These are phyloP conservation scores for Eucalyptus regnans DNA, from an alignment of 345 rosid genomes.

Conservation along the genomic window DNA sequence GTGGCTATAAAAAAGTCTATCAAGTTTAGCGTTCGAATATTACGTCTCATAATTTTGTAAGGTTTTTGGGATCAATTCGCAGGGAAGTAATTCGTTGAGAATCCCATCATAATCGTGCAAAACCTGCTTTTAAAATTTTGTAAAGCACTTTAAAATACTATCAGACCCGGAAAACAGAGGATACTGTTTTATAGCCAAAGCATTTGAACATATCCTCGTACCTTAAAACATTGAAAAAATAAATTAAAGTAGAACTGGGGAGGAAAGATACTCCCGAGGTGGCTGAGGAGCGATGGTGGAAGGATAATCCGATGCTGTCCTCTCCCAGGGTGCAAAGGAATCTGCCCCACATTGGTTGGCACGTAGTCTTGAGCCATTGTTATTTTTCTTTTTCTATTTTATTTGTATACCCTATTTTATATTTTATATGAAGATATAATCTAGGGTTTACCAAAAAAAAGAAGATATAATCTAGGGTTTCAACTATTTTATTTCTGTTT, in stretches of 20 bases:
- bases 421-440: background rate
- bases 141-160: background rate
- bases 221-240: background rate
- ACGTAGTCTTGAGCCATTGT: background rate
- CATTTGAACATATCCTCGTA: background rate
- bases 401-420: background rate
- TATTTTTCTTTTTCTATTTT: background rate
- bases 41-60: background rate
- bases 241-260: background rate
- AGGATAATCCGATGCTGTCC: background rate
- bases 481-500: background rate
- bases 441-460: no score
- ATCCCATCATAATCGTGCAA: background rate
- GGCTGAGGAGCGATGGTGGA: background rate
- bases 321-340: background rate
- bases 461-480: background rate
- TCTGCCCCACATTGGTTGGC: background rate
- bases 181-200: background rate
- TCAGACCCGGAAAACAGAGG: background rate
- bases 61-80: background rate
- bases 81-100: background rate
- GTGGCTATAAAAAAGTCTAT: background rate
- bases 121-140: background rate
- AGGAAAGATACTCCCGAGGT: background rate
- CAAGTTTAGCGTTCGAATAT: background rate